Evolutionary conservation across 2,329 filamentous ascomycete genomes (phyloP).

Genomic region (Talaromyces sp.): DNA sequence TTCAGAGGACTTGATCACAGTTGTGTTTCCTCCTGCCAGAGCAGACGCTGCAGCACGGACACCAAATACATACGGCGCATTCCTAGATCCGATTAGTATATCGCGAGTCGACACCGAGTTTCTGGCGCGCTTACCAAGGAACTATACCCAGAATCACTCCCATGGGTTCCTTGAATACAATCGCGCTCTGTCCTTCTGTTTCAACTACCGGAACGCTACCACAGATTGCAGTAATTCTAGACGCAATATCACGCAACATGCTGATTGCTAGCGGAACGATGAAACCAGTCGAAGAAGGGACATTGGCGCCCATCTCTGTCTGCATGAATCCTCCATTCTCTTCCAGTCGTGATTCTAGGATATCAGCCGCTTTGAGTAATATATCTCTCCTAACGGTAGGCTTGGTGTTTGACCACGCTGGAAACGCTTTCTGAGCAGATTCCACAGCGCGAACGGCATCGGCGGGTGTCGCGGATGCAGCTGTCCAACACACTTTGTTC

Average conservation of each 20-base stretch:
- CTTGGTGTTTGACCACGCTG: constrained; percentile 48
- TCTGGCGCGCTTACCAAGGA: constrained; percentile 60
- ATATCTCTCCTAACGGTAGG: constrained; percentile 64
- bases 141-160: constrained; percentile 76
- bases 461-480: constrained; percentile 52
- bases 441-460: constrained; percentile 47
- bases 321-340: constrained; percentile 61
- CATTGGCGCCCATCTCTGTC: constrained; percentile 53
- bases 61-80: constrained; percentile 54
- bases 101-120: neutral
- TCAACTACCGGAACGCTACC: constrained; percentile 51
- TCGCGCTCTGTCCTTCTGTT: constrained; percentile 56
- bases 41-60: constrained; percentile 57
- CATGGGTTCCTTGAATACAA: constrained; percentile 71
- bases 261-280: constrained; percentile 33
- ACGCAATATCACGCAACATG: constrained; percentile 52
- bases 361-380: constrained; percentile 66
- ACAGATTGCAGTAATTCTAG: constrained; percentile 47
- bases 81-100: constrained; percentile 36
- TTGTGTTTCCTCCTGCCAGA: constrained; percentile 69
- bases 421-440: constrained; percentile 64
- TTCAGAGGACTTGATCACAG: constrained; percentile 69
- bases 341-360: constrained; percentile 46
- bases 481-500: constrained; percentile 53
- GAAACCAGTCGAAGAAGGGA: constrained; percentile 33